Evolutionary conservation across 352 stramenopile genomes (phyloP).

Genomic region (Pythium insidiosum): DNA sequence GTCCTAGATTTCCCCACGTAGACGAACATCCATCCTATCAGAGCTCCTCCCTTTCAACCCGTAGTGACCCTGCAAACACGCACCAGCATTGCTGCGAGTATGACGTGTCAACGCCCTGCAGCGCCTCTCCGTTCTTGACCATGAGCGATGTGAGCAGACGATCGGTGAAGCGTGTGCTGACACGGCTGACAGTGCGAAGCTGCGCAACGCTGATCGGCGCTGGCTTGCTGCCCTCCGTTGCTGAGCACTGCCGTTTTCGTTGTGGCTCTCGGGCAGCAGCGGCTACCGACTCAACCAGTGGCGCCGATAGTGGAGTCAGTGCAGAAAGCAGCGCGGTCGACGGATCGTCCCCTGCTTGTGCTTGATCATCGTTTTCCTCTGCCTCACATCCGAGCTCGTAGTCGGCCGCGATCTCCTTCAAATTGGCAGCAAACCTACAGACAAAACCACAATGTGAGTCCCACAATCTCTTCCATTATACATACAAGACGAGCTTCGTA

Average conservation of each 20-base stretch:
- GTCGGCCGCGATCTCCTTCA: slow-evolving; percentile 4
- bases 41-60: no score
- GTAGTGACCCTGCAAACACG: no score
- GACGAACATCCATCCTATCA: no score
- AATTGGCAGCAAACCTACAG: slow-evolving; percentile 10
- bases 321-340: slow-evolving; percentile 10
- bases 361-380: neutral
- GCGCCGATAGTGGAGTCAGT: slow-evolving; percentile 11
- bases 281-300: slow-evolving; percentile 8
- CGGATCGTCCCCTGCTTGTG: neutral
- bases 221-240: neutral
- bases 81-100: slow-evolving; percentile 24
- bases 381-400: slow-evolving; percentile 8
- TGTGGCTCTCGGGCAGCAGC: slow-evolving; percentile 3
- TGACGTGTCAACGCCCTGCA: slow-evolving; percentile 15
- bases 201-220: neutral
- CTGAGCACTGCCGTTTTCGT: slow-evolving; percentile 1
- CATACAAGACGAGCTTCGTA: no score
- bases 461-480: no score
- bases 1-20: no score
- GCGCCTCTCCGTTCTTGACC: slow-evolving; percentile 6
- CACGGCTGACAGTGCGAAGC: slow-evolving; percentile 5
- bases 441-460: neutral
- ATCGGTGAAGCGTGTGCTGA: slow-evolving; percentile 14
- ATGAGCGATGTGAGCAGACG: slow-evolving; percentile 16